Base-by-base conservation (phyloP, 2,329 filamentous ascomycete genomes). In the Dactylellina haptotyla region DNA sequence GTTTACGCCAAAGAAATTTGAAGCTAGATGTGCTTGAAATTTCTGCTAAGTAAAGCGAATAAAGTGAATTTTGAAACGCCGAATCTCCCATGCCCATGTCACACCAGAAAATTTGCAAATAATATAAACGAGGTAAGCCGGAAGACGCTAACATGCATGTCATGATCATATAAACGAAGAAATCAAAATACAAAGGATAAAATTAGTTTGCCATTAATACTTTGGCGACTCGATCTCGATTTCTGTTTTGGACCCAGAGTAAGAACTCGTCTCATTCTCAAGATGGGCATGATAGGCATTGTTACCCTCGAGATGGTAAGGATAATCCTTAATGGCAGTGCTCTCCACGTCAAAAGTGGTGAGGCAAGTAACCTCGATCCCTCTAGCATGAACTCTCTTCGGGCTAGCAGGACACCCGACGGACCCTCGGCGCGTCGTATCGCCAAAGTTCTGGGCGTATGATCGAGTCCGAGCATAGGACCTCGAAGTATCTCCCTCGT, bases 341-440 rank as follows among this genome's bases (percentile, higher is more conserved):
- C 61, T 73, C 34, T 73, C 69, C 34, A 73, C 54, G 25, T 73
- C 69, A 26, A 66, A 73, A 43, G 61, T 66, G 18, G 69, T 66
- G 14, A 73, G 23, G 26, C 61, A 66, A 23, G 69, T 73, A 25
- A 66, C 69, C 37, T 73, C 69, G 16, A 73, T 65, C 1, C 46
- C 61, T 45, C 50, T 54, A 1, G 39, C 62, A 32, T 56, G 61
- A 4, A 41, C 61, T 18, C 32, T 73, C 51, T 56, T 66, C 25
- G 69, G 69, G 41, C 61, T 73, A 25, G 69, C 16, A 20, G 69
- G 69, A 20, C 37, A 43, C 8, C 39, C 69, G 14, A 73, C 46
- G 20, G 69, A 73, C 3, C 69, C 69, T 10, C 61, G 61, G 16
- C 61, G 54, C 5, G 61, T 57, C 2, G 34, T 30, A 20, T 66